Evolutionary conservation across 345 rosid species (phyloP).

Genomic region (Triadica sebifera): DNA sequence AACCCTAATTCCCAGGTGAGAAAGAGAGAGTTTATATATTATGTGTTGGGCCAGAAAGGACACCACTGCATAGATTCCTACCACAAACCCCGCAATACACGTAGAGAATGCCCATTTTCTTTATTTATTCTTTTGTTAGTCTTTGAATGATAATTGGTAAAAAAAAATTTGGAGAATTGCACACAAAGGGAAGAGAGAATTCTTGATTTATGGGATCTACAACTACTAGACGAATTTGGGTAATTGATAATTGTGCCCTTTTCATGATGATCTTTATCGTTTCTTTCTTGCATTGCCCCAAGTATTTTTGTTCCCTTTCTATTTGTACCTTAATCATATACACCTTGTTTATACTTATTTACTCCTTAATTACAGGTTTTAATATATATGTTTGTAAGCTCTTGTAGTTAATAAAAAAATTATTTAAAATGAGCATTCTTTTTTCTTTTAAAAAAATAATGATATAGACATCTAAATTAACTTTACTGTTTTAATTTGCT

Average conservation of each 20-base stretch:
- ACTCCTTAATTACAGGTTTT: too few relatives aligned
- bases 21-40: slow-evolving; percentile 3
- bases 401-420: too few relatives aligned
- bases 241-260: slow-evolving; percentile 7
- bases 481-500: too few relatives aligned
- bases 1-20: slow-evolving; percentile 19
- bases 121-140: background rate
- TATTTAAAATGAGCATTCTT: too few relatives aligned
- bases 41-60: slow-evolving; percentile 27
- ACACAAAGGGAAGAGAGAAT: background rate
- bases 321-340: background rate
- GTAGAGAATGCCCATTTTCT: background rate
- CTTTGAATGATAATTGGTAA: background rate
- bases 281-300: background rate
- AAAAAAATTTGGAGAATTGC: background rate
- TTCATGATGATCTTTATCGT: slow-evolving; percentile 4
- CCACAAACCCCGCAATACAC: background rate
- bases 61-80: slow-evolving; percentile 5
- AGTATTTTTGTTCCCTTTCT: background rate
- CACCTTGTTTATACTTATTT: too few relatives aligned
- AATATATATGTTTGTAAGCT: too few relatives aligned
- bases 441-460: too few relatives aligned
- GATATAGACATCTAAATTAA: too few relatives aligned
- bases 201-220: background rate
- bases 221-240: background rate